Evolutionary conservation across 1,284 basidiomycete species (phyloP), one percentile per base, ranked within the genome.

Genomic region (Coniferiporia weirii): DNA sequence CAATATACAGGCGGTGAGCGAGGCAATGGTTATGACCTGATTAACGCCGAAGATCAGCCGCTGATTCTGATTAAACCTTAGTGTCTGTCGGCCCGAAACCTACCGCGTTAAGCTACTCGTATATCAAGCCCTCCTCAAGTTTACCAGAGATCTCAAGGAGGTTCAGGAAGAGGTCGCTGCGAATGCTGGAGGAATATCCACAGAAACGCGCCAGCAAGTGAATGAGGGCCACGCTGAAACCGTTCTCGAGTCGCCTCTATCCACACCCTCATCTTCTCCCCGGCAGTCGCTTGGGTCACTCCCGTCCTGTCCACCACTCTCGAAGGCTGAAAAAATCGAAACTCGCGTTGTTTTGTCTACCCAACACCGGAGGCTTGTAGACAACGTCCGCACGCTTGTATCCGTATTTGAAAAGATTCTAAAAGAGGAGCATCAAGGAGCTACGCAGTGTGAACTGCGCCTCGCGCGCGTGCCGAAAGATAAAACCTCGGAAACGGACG

Each of bases 11-110:
- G 68, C 77, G 89, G 89, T 89, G 62, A 27, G 27, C 27, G 27
- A 27, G 27, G 27, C 27, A 27, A 5, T 27, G 62, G 72, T 56
- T n/a, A 3, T 27, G 20, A 19, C 50, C 55, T 12, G 27, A 47
- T n/a, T 40, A 22, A n/a, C 13, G 22, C 44, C 56, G 62, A 50
- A 64, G 49, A n/a, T 20, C 5, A 27, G 59, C 34, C 57, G 12
- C 56, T 56, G 61, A 49, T 63, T 61, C 49, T 34, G 56, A 9
- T 57, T 9, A 51, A 7, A 58, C 9, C 15, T 15, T 12, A 91
- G 89, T 54, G 85, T 91, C 17, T 89, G 89, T 66, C 82, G 89
- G n/a, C 71, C 71, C 6, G 89, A 92, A 69, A 85, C 77, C 15
- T 91, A 91, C 68, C 79, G 81, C 56, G 77, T 89, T 63, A 89